These are phyloP conservation scores for Trypanosoma lewisi DNA, from an alignment of 208 protist species.

Conservation along the genomic window DNA sequence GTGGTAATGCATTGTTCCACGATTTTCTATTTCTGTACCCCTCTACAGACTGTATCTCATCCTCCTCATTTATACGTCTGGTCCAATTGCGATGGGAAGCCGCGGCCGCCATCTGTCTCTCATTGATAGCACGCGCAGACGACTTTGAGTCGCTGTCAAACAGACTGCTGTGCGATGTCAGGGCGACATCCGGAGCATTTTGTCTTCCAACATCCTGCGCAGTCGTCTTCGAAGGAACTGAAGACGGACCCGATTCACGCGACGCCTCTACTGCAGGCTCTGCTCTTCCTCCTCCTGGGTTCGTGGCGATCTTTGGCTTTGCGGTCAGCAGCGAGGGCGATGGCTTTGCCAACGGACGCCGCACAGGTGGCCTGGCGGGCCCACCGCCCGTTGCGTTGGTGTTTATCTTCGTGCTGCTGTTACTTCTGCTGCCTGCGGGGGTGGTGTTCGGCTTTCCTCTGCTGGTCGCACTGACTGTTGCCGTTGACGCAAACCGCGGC, in stretches of 20 bases:
- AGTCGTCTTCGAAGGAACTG: neutral
- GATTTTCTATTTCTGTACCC: neutral
- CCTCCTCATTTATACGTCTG: neutral
- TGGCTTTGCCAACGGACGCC: neutral
- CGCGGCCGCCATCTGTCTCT: neutral
- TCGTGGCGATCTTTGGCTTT: neutral
- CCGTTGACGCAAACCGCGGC: constrained; percentile 11
- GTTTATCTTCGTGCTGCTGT: too few species aligned
- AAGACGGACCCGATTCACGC: neutral
- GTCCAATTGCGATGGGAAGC: too few species aligned
- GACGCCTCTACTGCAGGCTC: too few species aligned
- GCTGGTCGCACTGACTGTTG: neutral
- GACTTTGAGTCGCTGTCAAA: neutral
- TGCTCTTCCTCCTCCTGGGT: neutral
- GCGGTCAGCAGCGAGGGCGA: neutral
- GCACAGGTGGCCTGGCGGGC: neutral
- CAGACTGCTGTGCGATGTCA: neutral
- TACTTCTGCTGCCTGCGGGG: too few species aligned
- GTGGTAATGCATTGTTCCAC: constrained; percentile 23
- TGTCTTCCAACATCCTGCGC: neutral
- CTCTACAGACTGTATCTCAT: neutral
- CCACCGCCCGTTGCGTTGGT: too few species aligned
- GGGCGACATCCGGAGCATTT: neutral
- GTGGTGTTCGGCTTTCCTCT: too few species aligned
- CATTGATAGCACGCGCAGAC: neutral